phyloP scores from a whole-genome alignment of 179 eudicot genomes.

The Camellia oleifera region DNA sequence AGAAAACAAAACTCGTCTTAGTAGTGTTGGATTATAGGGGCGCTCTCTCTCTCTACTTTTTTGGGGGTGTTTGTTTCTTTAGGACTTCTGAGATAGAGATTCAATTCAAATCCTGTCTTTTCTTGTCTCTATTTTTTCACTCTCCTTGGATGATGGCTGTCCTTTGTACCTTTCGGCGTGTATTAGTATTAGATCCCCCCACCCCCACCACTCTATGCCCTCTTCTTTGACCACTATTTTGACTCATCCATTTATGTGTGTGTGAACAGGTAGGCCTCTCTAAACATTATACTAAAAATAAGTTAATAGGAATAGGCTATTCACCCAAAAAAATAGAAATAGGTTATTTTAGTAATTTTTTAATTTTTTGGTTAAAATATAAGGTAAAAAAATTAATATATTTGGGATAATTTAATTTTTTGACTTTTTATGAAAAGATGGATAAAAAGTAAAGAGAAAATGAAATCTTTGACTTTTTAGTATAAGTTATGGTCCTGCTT shows the following conservation, averaged over 20 bases:
- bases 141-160: slow-evolving; percentile 13
- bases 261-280: not conserved
- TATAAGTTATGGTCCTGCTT: no score
- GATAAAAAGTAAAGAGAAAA: no score
- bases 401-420: no score
- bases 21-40: not conserved
- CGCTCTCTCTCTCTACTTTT: not conserved
- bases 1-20: not conserved
- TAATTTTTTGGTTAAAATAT: no score
- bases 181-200: slow-evolving; percentile 16
- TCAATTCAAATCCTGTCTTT: slow-evolving; percentile 20
- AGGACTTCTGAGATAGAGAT: not conserved
- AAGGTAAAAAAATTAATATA: no score
- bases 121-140: slow-evolving; percentile 9
- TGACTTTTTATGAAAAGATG: no score
- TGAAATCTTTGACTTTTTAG: no score
- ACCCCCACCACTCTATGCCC: slow-evolving; percentile 12
- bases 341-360: no score
- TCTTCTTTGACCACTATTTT: slow-evolving; percentile 15
- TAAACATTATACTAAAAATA: not conserved
- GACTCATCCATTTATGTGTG: not conserved
- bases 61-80: not conserved
- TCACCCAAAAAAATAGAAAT: no score
- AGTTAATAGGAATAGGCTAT: no score
- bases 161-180: slow-evolving; percentile 23